Evolutionary conservation across 805 yeast species (phyloP).

Genomic region (Wilhelminamyces savonicus): DNA sequence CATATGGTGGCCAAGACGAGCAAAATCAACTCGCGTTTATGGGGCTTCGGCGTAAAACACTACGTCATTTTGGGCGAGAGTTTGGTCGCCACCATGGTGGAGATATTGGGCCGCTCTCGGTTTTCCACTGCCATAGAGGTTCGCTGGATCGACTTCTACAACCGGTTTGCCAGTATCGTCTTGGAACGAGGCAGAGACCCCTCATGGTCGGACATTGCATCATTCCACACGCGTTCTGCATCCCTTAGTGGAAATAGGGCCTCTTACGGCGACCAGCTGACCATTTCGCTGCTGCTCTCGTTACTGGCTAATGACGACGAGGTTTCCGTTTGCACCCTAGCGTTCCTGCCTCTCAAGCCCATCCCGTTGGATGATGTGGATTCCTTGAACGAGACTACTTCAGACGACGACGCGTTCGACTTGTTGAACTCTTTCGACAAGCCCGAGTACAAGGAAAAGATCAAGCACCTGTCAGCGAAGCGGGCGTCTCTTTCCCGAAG

Average conservation of each 20-base stretch:
- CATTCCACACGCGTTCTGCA: too few relatives aligned
- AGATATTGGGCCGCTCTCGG: slow-evolving; percentile 2
- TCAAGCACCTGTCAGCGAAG: not conserved
- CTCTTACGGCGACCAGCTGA: too few relatives aligned
- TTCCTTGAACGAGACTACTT: too few relatives aligned
- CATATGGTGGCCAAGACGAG: slow-evolving; percentile 6
- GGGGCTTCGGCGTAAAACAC: slow-evolving; percentile 5
- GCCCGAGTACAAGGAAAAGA: not conserved
- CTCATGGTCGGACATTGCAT: too few relatives aligned
- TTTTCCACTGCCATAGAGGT: slow-evolving; percentile 6
- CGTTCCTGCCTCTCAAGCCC: too few relatives aligned
- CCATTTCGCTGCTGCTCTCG: too few relatives aligned
- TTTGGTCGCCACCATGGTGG: slow-evolving; percentile 6
- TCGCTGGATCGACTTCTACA: slow-evolving; percentile 6
- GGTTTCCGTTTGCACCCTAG: too few relatives aligned
- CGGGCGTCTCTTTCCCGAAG: too few relatives aligned
- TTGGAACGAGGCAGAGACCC: slow-evolving; percentile 3
- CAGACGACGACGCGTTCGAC: slow-evolving; percentile 7
- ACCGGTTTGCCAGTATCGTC: slow-evolving; percentile 1
- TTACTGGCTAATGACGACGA: too few relatives aligned
- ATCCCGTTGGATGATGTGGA: too few relatives aligned
- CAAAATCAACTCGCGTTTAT: slow-evolving; percentile 13
- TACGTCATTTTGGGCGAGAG: slow-evolving; percentile 15
- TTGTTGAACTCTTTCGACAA: slow-evolving; percentile 12
- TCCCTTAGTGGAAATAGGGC: too few relatives aligned